These are phyloP conservation scores for Nothophoma quercina DNA, from an alignment of 2,329 filamentous ascomycete genomes.

Conservation along the genomic window DNA sequence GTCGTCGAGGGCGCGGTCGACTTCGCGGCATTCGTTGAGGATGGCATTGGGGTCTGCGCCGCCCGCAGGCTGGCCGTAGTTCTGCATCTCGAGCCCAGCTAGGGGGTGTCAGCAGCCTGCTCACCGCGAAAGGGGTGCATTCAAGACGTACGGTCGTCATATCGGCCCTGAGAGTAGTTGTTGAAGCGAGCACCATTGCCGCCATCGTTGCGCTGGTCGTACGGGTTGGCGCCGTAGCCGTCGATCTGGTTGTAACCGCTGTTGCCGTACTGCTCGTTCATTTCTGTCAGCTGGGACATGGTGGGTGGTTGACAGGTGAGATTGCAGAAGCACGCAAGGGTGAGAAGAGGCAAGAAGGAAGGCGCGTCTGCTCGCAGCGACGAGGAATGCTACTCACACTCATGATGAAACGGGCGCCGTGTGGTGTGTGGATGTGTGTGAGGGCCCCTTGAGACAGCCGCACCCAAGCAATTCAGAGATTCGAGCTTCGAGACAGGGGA, in stretches of 20 bases:
- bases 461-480: slow-evolving; percentile 16
- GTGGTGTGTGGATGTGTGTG: slow-evolving; percentile 40
- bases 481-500: slow-evolving; percentile 14
- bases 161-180: slow-evolving; percentile 57
- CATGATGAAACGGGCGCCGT: slow-evolving; percentile 49
- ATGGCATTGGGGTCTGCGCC: slow-evolving; percentile 72
- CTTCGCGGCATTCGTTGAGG: slow-evolving; percentile 82
- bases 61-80: slow-evolving; percentile 53
- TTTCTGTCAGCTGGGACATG: slow-evolving; percentile 28
- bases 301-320: slow-evolving; percentile 1
- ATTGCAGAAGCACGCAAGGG: slow-evolving; percentile 16
- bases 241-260: slow-evolving; percentile 51
- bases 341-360: slow-evolving; percentile 12
- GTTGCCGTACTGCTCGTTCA: slow-evolving; percentile 51
- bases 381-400: slow-evolving; percentile 43
- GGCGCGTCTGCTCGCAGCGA: slow-evolving; percentile 14
- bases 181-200: slow-evolving; percentile 61
- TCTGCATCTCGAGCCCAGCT: slow-evolving; percentile 71
- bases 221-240: slow-evolving; percentile 54
- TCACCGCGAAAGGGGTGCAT: slow-evolving; percentile 36
- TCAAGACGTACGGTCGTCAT: slow-evolving; percentile 40
- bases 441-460: slow-evolving; percentile 46
- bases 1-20: slow-evolving; percentile 77
- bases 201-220: slow-evolving; percentile 49
- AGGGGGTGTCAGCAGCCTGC: slow-evolving; percentile 24